phyloP scores from a whole-genome alignment of 1,284 basidiomycete genomes.

The Pulveroboletus ridleyi region DNA sequence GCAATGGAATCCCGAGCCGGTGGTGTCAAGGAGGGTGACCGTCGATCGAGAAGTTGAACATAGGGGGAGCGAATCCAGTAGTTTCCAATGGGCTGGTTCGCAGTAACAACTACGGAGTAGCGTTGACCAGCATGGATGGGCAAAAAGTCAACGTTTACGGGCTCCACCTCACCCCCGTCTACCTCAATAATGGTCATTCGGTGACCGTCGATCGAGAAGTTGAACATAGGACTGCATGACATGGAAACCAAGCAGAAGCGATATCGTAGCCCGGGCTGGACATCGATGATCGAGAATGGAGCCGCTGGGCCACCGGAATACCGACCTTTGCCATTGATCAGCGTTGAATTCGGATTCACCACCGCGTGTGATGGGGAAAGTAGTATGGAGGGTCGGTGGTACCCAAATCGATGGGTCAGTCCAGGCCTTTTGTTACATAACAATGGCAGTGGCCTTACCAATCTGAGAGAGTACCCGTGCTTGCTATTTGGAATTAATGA shows the following conservation, averaged over 20 bases:
- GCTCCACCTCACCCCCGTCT: constrained; percentile 50
- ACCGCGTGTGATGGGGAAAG: constrained; percentile 19
- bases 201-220: constrained; percentile 50
- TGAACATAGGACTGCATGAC: constrained; percentile 43
- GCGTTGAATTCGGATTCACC: constrained; percentile 41
- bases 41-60: too few relatives aligned
- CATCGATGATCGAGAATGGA: constrained; percentile 42
- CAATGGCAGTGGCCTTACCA: constrained; percentile 28
- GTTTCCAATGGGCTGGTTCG: constrained; percentile 42
- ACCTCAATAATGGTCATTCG: constrained; percentile 53
- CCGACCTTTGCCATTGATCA: constrained; percentile 57
- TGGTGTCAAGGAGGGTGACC: not conserved
- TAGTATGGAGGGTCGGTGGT: constrained; percentile 25
- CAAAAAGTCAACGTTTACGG: constrained; percentile 47
- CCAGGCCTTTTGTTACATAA: not conserved
- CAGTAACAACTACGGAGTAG: constrained; percentile 44
- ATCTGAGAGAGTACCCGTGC: constrained; percentile 38
- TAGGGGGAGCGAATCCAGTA: constrained; percentile 50
- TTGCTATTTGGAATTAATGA: constrained; percentile 25
- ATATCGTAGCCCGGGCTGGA: constrained; percentile 34
- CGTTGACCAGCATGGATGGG: constrained; percentile 48
- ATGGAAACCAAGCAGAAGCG: constrained; percentile 43
- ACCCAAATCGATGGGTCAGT: constrained; percentile 30
- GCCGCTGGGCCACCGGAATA: constrained; percentile 41
- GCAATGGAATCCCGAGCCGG: too few relatives aligned